phyloP scores from a whole-genome alignment of 83 land plant genomes.

The Thuja plicata region DNA sequence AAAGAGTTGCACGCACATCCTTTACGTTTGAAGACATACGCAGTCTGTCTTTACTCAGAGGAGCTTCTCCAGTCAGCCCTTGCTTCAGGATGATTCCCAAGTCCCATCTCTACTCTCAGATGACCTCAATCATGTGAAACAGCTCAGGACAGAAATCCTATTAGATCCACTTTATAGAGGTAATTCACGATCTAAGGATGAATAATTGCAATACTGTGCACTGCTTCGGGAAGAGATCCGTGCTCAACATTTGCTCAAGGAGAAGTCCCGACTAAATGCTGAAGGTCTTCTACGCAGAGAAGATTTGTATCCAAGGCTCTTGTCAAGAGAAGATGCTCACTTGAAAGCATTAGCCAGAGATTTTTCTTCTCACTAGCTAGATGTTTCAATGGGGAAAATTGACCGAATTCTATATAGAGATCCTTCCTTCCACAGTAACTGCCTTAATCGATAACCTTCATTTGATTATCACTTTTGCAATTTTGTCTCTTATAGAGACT shows the following conservation, averaged over 20 bases:
- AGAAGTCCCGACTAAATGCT: background rate
- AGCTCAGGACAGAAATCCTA: background rate
- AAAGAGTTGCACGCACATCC: conserved; percentile 11
- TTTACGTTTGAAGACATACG: background rate
- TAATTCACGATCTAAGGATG: background rate
- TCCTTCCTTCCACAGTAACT: background rate
- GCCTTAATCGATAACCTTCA: no score
- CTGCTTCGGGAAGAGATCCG: background rate
- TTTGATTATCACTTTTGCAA: no score
- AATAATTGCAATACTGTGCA: background rate
- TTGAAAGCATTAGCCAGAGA: background rate
- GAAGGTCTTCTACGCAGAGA: background rate
- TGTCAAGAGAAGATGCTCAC: conserved; percentile 8
- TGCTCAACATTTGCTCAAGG: conserved; percentile 4
- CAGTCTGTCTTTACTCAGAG: background rate
- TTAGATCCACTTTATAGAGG: background rate
- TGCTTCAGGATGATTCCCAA: background rate
- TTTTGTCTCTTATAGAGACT: no score
- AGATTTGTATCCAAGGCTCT: conserved; percentile 1
- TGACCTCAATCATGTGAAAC: background rate
- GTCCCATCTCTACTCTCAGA: background rate
- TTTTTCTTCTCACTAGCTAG: background rate
- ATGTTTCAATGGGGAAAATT: background rate
- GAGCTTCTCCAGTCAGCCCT: background rate
- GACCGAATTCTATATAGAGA: conserved; percentile 4